These are phyloP conservation scores for Plantago elongata DNA, from an alignment of 257 asterid genomes.

Conservation along the genomic window DNA sequence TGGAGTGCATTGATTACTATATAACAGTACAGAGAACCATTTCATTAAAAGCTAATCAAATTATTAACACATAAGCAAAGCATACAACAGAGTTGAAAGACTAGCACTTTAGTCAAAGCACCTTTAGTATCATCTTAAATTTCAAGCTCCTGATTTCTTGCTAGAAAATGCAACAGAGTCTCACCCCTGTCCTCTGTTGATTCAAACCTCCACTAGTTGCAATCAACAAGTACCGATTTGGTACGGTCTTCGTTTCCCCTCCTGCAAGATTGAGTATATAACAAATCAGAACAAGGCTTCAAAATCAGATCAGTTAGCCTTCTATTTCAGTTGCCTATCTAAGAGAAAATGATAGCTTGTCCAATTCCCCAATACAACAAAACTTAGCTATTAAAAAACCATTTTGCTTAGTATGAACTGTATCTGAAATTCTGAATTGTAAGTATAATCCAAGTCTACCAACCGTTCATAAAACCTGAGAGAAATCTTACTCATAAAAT, in stretches of 20 bases:
- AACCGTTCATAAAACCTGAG: not conserved
- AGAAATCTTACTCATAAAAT: constrained; percentile 33
- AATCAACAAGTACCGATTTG: constrained; percentile 52
- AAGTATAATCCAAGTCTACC: no score
- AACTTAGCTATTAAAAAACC: not conserved
- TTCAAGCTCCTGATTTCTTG: not conserved
- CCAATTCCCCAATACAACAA: not conserved
- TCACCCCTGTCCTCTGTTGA: constrained; percentile 87
- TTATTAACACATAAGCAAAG: not conserved
- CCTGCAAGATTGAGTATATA: constrained; percentile 35
- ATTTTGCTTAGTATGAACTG: no score
- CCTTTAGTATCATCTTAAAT: constrained; percentile 9
- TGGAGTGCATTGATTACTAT: constrained; percentile 1
- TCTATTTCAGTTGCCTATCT: no score
- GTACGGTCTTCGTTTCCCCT: constrained; percentile 24
- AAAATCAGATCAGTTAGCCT: constrained; percentile 1
- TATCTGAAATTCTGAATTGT: no score
- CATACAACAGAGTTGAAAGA: not conserved
- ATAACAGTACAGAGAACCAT: not conserved
- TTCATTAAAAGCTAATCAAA: not conserved
- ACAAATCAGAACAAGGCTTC: constrained; percentile 7
- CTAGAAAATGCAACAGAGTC: not conserved
- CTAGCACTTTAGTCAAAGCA: not conserved
- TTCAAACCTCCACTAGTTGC: constrained; percentile 84
- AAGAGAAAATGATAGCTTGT: no score